A percentile compares a stretch with the other conserved stretches of the same genome.
Evolutionary conservation across 306 rosid species (phyloP).

Genomic region (Ormosia semicastrata): DNA sequence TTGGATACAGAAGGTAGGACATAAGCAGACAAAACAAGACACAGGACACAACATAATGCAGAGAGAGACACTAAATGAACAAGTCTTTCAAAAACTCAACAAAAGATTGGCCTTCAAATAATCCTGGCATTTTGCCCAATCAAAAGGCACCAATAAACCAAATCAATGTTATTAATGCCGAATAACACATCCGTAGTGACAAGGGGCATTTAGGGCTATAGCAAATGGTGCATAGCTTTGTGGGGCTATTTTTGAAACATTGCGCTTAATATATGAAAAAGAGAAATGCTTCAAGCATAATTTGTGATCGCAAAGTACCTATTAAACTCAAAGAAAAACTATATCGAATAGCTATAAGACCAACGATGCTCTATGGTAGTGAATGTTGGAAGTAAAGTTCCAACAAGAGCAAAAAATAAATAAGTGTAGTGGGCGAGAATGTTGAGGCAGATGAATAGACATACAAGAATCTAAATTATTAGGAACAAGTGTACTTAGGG

Average conservation of each 20-base stretch:
- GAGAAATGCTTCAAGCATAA: constrained; percentile 7
- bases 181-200: neutral
- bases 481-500: neutral
- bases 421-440: neutral
- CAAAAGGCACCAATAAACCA: constrained; percentile 11
- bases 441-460: neutral
- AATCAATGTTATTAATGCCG: neutral
- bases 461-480: neutral
- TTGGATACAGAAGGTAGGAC: neutral
- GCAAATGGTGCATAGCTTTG: neutral
- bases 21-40: neutral
- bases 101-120: neutral
- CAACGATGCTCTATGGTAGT: neutral
- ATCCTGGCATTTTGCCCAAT: neutral
- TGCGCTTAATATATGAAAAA: neutral
- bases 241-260: neutral
- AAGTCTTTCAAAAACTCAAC: neutral
- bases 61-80: neutral
- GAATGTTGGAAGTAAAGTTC: neutral
- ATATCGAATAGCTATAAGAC: neutral
- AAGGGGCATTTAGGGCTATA: neutral
- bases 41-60: neutral
- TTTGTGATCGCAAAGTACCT: neutral
- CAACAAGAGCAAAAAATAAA: neutral
- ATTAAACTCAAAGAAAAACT: neutral